These are phyloP conservation scores for Aspergillus sp. DNA, from an alignment of 2,329 filamentous ascomycete genomes.

Conservation along the genomic window DNA sequence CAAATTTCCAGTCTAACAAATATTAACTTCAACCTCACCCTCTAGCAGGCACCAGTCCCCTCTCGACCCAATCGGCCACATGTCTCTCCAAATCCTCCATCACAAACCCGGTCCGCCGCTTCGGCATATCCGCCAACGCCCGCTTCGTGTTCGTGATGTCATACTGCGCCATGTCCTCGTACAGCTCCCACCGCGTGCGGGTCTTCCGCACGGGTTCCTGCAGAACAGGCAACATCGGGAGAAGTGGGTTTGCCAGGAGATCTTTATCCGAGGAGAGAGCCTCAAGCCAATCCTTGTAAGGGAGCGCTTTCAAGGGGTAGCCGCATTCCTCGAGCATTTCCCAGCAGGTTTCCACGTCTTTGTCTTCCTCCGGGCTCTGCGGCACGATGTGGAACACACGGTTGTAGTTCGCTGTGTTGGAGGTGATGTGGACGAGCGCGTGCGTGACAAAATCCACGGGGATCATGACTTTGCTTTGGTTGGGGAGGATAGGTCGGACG, in stretches of 20 bases:
- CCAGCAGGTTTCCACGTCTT: neutral
- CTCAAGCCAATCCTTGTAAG: neutral
- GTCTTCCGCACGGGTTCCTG: neutral
- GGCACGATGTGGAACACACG: neutral
- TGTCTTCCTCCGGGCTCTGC: neutral
- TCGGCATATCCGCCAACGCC: neutral
- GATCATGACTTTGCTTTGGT: neutral
- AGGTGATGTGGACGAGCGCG: neutral
- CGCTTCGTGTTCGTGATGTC: neutral
- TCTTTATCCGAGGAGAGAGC: neutral
- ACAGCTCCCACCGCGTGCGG: neutral
- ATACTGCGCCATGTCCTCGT: slow-evolving; percentile 1
- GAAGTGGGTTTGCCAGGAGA: neutral
- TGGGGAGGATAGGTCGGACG: neutral
- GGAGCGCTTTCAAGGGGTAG: neutral
- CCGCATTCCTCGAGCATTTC: neutral
- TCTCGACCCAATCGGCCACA: neutral
- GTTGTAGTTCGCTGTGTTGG: neutral
- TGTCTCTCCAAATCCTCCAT: neutral
- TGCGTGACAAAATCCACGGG: neutral
- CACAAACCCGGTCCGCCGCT: neutral
- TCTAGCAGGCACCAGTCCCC: neutral
- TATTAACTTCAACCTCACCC: neutral
- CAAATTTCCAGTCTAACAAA: neutral
- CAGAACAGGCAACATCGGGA: neutral